Evolutionary conservation across 768 basidiomycete genomes (phyloP).

Genomic region (Boletus coccyginus): DNA sequence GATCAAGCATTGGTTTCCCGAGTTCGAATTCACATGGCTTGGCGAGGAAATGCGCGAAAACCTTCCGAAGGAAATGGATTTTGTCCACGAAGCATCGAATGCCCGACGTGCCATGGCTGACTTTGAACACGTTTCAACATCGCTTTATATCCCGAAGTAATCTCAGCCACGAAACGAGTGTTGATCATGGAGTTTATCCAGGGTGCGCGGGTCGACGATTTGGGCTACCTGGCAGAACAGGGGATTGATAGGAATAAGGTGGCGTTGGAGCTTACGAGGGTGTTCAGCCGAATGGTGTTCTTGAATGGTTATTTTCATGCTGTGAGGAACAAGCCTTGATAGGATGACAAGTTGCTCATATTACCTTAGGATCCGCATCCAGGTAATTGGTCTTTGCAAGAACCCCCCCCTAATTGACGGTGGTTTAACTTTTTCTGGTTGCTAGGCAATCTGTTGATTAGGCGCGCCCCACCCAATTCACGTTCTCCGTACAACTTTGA

Average conservation of each 20-base stretch:
- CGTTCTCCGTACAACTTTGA: slow-evolving; percentile 93
- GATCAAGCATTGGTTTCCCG: slow-evolving; percentile 92
- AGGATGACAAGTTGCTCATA: slow-evolving; percentile 11
- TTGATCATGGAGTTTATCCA: slow-evolving; percentile 94
- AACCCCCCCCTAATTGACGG: background rate
- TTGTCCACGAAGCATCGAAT: slow-evolving; percentile 85
- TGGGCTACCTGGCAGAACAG: slow-evolving; percentile 75
- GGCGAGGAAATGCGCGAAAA: slow-evolving; percentile 93
- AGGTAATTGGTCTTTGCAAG: slow-evolving; percentile 40
- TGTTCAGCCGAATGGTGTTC: slow-evolving; percentile 96
- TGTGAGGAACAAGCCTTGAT: slow-evolving; percentile 40
- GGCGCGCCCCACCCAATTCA: slow-evolving; percentile 60
- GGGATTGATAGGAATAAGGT: slow-evolving; percentile 94
- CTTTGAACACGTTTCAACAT: slow-evolving; percentile 68
- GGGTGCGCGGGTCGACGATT: slow-evolving; percentile 86
- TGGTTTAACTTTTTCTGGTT: background rate
- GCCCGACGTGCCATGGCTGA: slow-evolving; percentile 67
- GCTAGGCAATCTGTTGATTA: slow-evolving; percentile 85
- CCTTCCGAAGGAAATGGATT: slow-evolving; percentile 93
- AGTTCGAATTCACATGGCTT: slow-evolving; percentile 94
- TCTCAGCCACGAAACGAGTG: slow-evolving; percentile 78
- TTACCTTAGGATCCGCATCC: slow-evolving; percentile 77
- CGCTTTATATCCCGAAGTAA: slow-evolving; percentile 82
- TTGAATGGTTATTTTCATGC: slow-evolving; percentile 89
- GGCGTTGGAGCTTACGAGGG: slow-evolving; percentile 82